A percentile compares a stretch with the other conserved stretches of the same genome.
These are phyloP conservation scores for Phytophthora europaea DNA, from an alignment of 352 stramenopile species.

Conservation along the genomic window DNA sequence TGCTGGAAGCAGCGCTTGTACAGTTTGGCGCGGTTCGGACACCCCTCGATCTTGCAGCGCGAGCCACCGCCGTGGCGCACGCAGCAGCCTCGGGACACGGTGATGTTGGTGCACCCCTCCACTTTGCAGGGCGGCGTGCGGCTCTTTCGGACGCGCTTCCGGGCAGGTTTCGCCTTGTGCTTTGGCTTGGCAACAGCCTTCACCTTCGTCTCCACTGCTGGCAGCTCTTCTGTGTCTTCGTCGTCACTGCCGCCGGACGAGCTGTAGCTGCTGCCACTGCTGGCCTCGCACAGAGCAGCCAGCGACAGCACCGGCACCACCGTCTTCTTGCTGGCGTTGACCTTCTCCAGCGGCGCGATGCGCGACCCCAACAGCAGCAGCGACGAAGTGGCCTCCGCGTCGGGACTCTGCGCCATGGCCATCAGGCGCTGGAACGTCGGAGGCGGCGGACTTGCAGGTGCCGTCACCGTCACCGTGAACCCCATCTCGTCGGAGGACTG, in stretches of 20 bases:
- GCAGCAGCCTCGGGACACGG: constrained; percentile 59
- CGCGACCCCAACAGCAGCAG: constrained; percentile 38
- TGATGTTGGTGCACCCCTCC: constrained; percentile 69
- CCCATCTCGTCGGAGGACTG: constrained; percentile 4
- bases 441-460: constrained; percentile 19
- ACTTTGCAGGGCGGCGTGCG: constrained; percentile 70
- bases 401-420: constrained; percentile 20
- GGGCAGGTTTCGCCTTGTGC: constrained; percentile 9
- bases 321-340: constrained; percentile 20
- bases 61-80: constrained; percentile 66
- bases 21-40: constrained; percentile 38
- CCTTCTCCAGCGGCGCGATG: constrained; percentile 44
- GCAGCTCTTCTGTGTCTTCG: neutral
- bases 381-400: constrained; percentile 20
- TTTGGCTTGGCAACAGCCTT: constrained; percentile 9
- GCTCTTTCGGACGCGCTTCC: constrained; percentile 44
- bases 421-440: constrained; percentile 28
- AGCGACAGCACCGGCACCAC: constrained; percentile 12
- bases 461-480: constrained; percentile 2
- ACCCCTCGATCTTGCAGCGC: constrained; percentile 46
- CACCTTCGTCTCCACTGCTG: neutral
- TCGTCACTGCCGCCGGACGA: constrained; percentile 26
- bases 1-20: constrained; percentile 41
- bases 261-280: constrained; percentile 28
- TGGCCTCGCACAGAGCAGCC: constrained; percentile 24